phyloP scores from a whole-genome alignment of 345 rosid genomes.

The Gossypium ekmanianum region DNA sequence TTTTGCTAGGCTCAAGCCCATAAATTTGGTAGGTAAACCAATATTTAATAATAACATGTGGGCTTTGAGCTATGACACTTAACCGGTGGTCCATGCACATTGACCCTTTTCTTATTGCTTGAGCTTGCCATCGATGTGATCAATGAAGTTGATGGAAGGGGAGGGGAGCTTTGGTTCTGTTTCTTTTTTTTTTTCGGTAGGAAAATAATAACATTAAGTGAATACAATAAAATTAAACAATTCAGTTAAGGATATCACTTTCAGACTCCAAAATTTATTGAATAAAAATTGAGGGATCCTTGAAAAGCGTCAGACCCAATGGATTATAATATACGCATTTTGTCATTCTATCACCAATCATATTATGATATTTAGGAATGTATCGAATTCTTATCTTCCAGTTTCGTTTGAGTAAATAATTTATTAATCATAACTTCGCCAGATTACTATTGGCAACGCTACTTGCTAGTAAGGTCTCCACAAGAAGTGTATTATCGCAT shows the following conservation, averaged over 20 bases:
- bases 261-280: rapidly evolving
- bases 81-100: not conserved
- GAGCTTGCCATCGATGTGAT: not conserved
- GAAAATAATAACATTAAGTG: too few relatives aligned
- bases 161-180: not conserved
- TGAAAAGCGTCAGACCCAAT: rapidly evolving
- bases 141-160: not conserved
- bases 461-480: too few relatives aligned
- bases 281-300: too few relatives aligned
- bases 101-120: not conserved
- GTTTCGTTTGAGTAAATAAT: too few relatives aligned
- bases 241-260: too few relatives aligned
- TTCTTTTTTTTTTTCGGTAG: not conserved
- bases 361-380: too few relatives aligned
- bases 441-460: too few relatives aligned
- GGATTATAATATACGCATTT: rapidly evolving
- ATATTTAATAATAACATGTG: too few relatives aligned
- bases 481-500: too few relatives aligned
- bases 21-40: not conserved
- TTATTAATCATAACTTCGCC: too few relatives aligned
- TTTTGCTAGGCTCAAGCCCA: not conserved
- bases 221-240: too few relatives aligned
- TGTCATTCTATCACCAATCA: rapidly evolving
- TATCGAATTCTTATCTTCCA: too few relatives aligned
- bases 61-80: not conserved